Base-by-base conservation (phyloP, 1,284 basidiomycete species). In the Inonotus obliquus region DNA sequence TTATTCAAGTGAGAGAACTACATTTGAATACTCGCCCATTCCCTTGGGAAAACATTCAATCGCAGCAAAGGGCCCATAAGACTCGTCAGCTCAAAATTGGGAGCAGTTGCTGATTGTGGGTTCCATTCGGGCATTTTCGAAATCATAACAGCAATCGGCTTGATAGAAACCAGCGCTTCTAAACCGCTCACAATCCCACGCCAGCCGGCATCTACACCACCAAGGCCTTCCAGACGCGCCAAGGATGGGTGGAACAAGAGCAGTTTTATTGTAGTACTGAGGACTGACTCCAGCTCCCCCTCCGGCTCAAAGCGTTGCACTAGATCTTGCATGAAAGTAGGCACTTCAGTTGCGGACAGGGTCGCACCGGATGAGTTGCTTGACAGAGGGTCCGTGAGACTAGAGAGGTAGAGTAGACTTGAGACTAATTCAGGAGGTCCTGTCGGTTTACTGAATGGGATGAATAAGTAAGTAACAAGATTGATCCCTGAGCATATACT, bases 111-210 rank as follows among this genome's bases (percentile, higher is more conserved):
- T 66, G 77, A 69, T 7, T 70, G 64, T 27, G 91, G 90, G 67
- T 83, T 87, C 86, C 90, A 94, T 61, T 84, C 81, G 39, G 82
- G 76, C 76, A 93, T 79, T 63, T 81, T 76, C 9, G 88, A 86
- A 59, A 93, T 85, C 84, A 92, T 84, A 1, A 80, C 74, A 4
- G 95, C 96, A 61, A 98, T 87, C 38, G 82, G 76, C 76, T 97
- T 98, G 71, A 92, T 79, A 64, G 89, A 85, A 1, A 91, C 84
- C 17, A 98, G 80, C 4, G 85, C 85, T 67, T 92, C 90, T 54
- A 98, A 71, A 0, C 94, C 96, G 52, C 86, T 83, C 21, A 96
- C 75, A 41, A 96, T 87, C 35, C 87, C 85, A n/a, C 94, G 81
- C 96, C 97, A 99, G 64, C 80, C 81, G 19, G 86, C 77, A 68